These are phyloP conservation scores for Ciborinia camelliae DNA, from an alignment of 2,329 filamentous ascomycete genomes.

Conservation along the genomic window DNA sequence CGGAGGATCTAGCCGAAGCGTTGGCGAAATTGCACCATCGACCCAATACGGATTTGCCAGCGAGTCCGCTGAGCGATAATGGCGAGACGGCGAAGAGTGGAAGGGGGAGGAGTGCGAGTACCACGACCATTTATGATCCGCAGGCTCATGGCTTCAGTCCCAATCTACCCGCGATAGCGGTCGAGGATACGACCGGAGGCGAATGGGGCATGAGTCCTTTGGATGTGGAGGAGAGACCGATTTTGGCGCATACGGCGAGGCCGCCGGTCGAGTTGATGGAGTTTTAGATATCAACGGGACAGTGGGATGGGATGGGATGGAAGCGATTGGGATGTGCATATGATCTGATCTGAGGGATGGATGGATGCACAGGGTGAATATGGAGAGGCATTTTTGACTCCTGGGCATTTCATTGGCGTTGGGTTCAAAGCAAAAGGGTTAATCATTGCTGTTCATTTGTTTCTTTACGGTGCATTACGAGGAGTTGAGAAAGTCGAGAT, in stretches of 20 bases:
- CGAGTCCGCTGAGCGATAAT: slow-evolving; percentile 44
- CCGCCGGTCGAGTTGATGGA: slow-evolving; percentile 65
- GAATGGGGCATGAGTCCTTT: slow-evolving; percentile 44
- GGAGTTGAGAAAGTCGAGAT: slow-evolving; percentile 12
- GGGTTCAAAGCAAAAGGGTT: background rate
- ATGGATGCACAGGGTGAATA: no score
- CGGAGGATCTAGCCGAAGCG: slow-evolving; percentile 65
- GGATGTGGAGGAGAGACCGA: slow-evolving; percentile 43
- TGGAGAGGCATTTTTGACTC: background rate
- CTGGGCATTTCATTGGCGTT: slow-evolving; percentile 9
- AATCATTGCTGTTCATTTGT: background rate
- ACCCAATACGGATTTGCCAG: slow-evolving; percentile 38
- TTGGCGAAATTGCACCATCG: slow-evolving; percentile 58
- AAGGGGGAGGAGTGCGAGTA: slow-evolving; percentile 55
- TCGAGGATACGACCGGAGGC: slow-evolving; percentile 60
- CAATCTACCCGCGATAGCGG: slow-evolving; percentile 60
- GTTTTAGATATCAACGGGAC: background rate
- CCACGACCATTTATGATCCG: slow-evolving; percentile 64
- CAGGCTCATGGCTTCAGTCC: slow-evolving; percentile 53
- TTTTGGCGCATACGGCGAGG: slow-evolving; percentile 57
- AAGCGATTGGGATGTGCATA: no score
- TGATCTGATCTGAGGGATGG: no score
- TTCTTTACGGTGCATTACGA: slow-evolving; percentile 11
- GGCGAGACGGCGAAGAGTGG: slow-evolving; percentile 25
- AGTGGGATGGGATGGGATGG: background rate